Conservation (phyloP, 2,329 filamentous ascomycete species). For the Ceratocystis papillata region DNA sequence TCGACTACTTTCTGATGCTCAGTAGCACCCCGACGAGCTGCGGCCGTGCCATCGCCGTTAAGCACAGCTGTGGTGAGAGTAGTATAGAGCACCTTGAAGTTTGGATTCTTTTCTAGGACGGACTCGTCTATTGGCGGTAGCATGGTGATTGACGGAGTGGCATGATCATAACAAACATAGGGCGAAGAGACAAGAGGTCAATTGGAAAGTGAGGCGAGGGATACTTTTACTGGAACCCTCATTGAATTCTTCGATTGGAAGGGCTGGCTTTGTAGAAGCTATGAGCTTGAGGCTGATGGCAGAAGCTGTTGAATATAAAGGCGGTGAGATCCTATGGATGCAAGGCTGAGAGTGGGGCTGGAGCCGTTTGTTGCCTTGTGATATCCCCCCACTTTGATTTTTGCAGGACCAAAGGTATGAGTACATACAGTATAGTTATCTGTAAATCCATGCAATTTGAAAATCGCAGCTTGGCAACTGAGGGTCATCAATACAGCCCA, state of each 20-base stretch:
- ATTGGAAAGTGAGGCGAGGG: no score
- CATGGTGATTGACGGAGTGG: slow-evolving; percentile 34
- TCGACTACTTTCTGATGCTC: slow-evolving; percentile 41
- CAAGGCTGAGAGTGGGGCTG: neutral
- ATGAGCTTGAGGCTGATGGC: neutral
- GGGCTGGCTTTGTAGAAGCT: neutral
- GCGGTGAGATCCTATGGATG: neutral
- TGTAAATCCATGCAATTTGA: neutral
- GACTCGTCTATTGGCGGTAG: slow-evolving; percentile 47
- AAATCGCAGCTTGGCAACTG: slow-evolving; percentile 5
- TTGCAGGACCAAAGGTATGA: slow-evolving; percentile 14
- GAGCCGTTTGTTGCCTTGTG: neutral
- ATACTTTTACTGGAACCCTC: no score
- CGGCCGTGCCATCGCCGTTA: slow-evolving; percentile 48
- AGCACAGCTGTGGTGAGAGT: slow-evolving; percentile 45
- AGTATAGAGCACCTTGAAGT: slow-evolving; percentile 49
- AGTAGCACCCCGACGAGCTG: slow-evolving; percentile 39
- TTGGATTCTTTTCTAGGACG: slow-evolving; percentile 46
- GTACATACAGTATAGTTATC: neutral
- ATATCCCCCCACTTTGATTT: neutral
- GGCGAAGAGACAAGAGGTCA: neutral
- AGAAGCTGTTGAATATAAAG: neutral
- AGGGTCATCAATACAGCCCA: neutral
- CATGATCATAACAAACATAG: neutral
- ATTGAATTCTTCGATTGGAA: neutral